These are phyloP conservation scores for Phytophthora pisi DNA, from an alignment of 352 stramenopile species.

Conservation along the genomic window DNA sequence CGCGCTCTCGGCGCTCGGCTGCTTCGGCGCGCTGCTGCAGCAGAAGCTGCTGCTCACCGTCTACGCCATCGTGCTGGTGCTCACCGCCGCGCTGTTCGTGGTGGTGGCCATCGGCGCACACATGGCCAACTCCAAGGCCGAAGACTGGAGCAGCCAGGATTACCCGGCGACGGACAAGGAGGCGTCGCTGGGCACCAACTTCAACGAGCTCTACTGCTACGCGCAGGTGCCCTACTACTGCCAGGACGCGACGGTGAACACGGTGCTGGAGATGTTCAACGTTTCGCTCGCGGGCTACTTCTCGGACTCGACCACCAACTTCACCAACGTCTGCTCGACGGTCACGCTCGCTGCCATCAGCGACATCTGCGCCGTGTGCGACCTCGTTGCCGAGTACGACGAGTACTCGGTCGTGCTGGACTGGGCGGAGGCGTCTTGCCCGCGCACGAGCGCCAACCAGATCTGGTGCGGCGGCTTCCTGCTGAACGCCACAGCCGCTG, in stretches of 20 bases:
- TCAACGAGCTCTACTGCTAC: slow-evolving; percentile 85
- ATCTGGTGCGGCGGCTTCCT: slow-evolving; percentile 78
- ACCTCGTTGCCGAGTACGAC: slow-evolving; percentile 56
- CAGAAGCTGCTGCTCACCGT: slow-evolving; percentile 74
- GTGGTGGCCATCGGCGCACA: slow-evolving; percentile 65
- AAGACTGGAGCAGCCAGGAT: slow-evolving; percentile 42
- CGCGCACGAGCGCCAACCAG: slow-evolving; percentile 55
- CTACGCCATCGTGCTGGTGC: slow-evolving; percentile 70
- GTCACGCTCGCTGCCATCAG: slow-evolving; percentile 51
- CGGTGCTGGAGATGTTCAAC: slow-evolving; percentile 64
- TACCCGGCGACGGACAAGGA: slow-evolving; percentile 60
- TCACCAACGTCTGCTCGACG: slow-evolving; percentile 54
- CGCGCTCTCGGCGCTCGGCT: slow-evolving; percentile 64
- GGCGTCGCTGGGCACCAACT: slow-evolving; percentile 65
- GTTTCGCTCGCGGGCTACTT: slow-evolving; percentile 50
- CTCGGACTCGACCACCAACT: slow-evolving; percentile 46
- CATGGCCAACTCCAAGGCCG: slow-evolving; percentile 60
- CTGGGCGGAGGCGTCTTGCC: slow-evolving; percentile 69
- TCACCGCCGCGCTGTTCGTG: slow-evolving; percentile 67
- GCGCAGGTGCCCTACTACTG: slow-evolving; percentile 86
- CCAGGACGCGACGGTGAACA: slow-evolving; percentile 44
- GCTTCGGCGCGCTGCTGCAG: slow-evolving; percentile 70
- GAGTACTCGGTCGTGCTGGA: slow-evolving; percentile 68
- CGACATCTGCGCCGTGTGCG: slow-evolving; percentile 65
- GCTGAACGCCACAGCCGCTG: slow-evolving; percentile 46